Percentiles rank a stretch among this genome's conserved stretches.
Evolutionary conservation across 1,284 basidiomycete species (phyloP).

Genomic region (Cutaneotrichosporon sp.): DNA sequence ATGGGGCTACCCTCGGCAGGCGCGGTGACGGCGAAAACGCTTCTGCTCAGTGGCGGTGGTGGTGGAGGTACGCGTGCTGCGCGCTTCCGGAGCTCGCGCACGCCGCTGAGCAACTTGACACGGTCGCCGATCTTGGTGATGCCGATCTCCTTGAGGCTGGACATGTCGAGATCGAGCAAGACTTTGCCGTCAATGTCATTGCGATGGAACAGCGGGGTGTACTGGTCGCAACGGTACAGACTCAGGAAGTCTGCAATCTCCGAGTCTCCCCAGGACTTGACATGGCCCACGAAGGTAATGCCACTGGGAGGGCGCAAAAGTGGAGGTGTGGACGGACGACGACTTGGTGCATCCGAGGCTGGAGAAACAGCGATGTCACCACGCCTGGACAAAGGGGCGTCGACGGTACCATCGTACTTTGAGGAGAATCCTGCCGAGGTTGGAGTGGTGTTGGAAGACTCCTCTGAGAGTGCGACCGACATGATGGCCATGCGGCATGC

Average conservation of each 20-base stretch:
- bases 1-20: background rate
- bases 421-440: slow-evolving; percentile 35
- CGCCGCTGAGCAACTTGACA: slow-evolving; percentile 77
- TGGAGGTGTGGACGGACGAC: slow-evolving; percentile 40
- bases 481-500: background rate
- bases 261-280: slow-evolving; percentile 39
- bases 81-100: slow-evolving; percentile 70
- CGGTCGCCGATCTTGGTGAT: slow-evolving; percentile 84
- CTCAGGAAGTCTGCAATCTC: slow-evolving; percentile 45
- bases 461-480: slow-evolving; percentile 10
- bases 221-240: slow-evolving; percentile 64
- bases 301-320: slow-evolving; percentile 33
- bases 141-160: slow-evolving; percentile 82
- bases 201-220: slow-evolving; percentile 67
- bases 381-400: background rate
- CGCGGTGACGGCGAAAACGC: background rate
- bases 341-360: background rate
- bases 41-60: background rate
- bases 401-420: background rate
- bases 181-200: slow-evolving; percentile 90
- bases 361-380: background rate
- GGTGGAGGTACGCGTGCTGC: slow-evolving; percentile 20
- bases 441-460: slow-evolving; percentile 33
- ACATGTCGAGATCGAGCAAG: slow-evolving; percentile 82
- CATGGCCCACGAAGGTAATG: slow-evolving; percentile 36